Conservation (phyloP, 352 stramenopile species). For the Lagenidium sp. region DNA sequence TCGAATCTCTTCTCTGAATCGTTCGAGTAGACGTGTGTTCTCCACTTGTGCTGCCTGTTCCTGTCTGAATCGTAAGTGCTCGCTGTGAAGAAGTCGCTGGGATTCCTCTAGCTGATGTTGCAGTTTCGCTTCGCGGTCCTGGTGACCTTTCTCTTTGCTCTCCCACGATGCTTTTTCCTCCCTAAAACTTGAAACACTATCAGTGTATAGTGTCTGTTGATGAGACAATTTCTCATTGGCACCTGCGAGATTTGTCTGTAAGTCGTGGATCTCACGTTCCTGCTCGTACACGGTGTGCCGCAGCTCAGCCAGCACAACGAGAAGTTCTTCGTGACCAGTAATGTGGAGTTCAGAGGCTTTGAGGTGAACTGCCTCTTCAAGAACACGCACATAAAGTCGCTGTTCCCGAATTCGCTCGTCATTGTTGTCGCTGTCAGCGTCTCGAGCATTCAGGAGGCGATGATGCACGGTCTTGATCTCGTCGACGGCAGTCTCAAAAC, state of each 20-base stretch:
- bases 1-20: too few relatives aligned
- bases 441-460: background rate
- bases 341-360: slow-evolving; percentile 61
- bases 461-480: background rate
- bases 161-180: too few relatives aligned
- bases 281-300: slow-evolving; percentile 71
- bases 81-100: slow-evolving; percentile 21
- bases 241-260: too few relatives aligned
- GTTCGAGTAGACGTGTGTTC: too few relatives aligned
- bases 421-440: background rate
- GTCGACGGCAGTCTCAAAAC: background rate
- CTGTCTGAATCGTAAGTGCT: too few relatives aligned
- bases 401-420: slow-evolving; percentile 23
- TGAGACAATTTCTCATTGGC: too few relatives aligned
- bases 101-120: slow-evolving; percentile 18
- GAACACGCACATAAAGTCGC: slow-evolving; percentile 55
- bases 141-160: too few relatives aligned
- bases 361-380: slow-evolving; percentile 68
- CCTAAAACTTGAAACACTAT: too few relatives aligned
- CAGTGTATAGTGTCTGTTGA: too few relatives aligned
- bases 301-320: slow-evolving; percentile 66
- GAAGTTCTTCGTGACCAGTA: slow-evolving; percentile 63
- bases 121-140: slow-evolving; percentile 15
- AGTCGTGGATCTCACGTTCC: slow-evolving; percentile 36
- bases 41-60: too few relatives aligned